Evolutionary conservation across 106 monocot species (phyloP).

Genomic region (Vanilla planifolia): DNA sequence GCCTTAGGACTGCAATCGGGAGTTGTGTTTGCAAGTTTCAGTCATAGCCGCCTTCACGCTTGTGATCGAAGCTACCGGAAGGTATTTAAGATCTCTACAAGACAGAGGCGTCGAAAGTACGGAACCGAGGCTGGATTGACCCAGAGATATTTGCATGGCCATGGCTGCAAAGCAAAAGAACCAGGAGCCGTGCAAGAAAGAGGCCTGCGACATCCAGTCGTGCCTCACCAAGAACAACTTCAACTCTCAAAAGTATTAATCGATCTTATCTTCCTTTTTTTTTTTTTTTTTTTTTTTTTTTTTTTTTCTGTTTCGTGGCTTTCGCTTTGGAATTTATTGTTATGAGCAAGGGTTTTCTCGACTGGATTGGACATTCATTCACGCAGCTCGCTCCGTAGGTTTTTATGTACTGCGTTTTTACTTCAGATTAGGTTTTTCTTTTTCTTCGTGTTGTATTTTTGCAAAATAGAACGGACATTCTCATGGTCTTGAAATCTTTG

Average conservation of each 20-base stretch:
- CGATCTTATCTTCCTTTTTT: not conserved
- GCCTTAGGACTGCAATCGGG: no score
- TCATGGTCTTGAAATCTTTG: not conserved
- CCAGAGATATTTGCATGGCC: no score
- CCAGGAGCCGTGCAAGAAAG: slow-evolving; percentile 93
- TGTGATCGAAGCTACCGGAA: no score
- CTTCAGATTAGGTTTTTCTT: not conserved
- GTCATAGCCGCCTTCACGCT: no score
- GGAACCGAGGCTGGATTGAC: no score
- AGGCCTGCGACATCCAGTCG: slow-evolving; percentile 93
- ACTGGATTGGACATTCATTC: not conserved
- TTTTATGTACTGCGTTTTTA: no score
- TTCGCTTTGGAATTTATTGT: not conserved
- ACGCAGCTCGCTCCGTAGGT: not conserved
- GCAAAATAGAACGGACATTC: not conserved
- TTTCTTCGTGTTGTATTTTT: not conserved
- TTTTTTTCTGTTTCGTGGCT: not conserved
- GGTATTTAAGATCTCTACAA: no score
- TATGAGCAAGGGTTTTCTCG: not conserved
- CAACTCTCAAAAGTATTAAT: slow-evolving; percentile 47
- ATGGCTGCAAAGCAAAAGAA: slow-evolving; percentile 31
- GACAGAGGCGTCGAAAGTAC: no score
- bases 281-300: not conserved
- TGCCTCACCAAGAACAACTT: slow-evolving; percentile 98
- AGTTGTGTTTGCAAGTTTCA: no score